Evolutionary conservation across 2,329 filamentous ascomycete species (phyloP).

Genomic region (Rugonectria rugulosa): DNA sequence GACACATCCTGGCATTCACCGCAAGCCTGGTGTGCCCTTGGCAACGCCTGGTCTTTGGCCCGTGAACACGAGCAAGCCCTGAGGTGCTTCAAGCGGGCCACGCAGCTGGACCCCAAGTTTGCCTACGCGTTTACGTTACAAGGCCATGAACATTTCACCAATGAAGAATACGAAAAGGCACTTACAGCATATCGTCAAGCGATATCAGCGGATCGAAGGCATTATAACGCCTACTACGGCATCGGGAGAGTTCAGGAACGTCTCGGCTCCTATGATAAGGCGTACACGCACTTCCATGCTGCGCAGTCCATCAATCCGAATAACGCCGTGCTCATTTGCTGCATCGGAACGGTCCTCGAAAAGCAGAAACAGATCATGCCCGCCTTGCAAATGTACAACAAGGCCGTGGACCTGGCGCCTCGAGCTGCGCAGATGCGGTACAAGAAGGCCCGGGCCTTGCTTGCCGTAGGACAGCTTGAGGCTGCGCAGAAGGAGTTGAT

Average conservation of each 20-base stretch:
- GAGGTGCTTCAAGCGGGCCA: constrained; percentile 92
- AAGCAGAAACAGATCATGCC: constrained; percentile 83
- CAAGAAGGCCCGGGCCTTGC: constrained; percentile 88
- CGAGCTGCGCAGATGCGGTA: constrained; percentile 84
- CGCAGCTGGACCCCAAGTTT: constrained; percentile 87
- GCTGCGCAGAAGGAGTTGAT: constrained; percentile 83
- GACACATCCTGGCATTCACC: constrained; percentile 89
- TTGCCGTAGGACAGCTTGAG: constrained; percentile 75
- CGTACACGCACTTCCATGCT: constrained; percentile 88
- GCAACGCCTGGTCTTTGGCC: constrained; percentile 92
- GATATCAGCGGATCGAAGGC: constrained; percentile 83
- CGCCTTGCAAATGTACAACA: constrained; percentile 82
- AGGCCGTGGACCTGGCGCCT: constrained; percentile 83
- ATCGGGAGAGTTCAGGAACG: constrained; percentile 85
- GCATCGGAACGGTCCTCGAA: constrained; percentile 89
- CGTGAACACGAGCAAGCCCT: constrained; percentile 95
- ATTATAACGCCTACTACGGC: constrained; percentile 99
- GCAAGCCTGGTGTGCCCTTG: constrained; percentile 94
- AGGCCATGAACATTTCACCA: constrained; percentile 93
- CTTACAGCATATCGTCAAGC: constrained; percentile 86
- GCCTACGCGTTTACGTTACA: constrained; percentile 96
- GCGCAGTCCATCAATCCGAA: constrained; percentile 91
- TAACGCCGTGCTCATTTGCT: constrained; percentile 91
- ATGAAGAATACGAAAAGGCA: constrained; percentile 97
- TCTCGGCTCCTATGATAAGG: constrained; percentile 88